These are phyloP conservation scores for Yarrowia keelungensis DNA, from an alignment of 805 yeast genomes.

Conservation along the genomic window DNA sequence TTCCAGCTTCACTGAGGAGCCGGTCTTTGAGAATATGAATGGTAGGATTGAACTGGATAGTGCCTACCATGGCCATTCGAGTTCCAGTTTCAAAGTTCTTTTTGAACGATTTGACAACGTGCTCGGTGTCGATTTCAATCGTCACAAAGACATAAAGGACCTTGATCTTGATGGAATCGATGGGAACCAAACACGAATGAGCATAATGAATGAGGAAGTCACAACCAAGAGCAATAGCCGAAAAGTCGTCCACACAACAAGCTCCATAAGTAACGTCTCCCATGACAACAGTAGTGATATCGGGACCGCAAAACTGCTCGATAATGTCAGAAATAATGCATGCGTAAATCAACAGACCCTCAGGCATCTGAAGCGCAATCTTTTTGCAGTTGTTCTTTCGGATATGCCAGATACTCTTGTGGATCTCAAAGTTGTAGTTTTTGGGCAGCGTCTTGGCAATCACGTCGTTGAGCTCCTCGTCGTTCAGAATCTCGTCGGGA, in stretches of 20 bases:
- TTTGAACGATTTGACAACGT: conserved; percentile 75
- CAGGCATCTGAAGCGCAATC: conserved; percentile 97
- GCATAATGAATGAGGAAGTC: conserved; percentile 97
- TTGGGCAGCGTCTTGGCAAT: conserved; percentile 75
- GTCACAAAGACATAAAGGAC: conserved; percentile 96
- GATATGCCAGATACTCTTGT: conserved; percentile 94
- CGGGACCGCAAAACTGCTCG: conserved; percentile 77
- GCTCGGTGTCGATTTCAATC: conserved; percentile 83
- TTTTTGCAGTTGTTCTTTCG: conserved; percentile 73
- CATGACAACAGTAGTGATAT: conserved; percentile 88
- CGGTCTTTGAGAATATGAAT: conserved; percentile 77
- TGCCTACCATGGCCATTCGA: conserved; percentile 85
- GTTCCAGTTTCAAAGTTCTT: conserved; percentile 70
- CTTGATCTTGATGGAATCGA: conserved; percentile 87
- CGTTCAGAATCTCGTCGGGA: conserved; percentile 82
- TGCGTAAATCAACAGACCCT: conserved; percentile 88
- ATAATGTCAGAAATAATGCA: conserved; percentile 88
- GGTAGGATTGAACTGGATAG: conserved; percentile 96
- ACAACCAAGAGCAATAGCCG: conserved; percentile 91
- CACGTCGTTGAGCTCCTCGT: conserved; percentile 83
- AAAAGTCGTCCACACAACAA: conserved; percentile 95
- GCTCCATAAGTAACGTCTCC: conserved; percentile 99
- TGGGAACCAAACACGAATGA: conserved; percentile 95
- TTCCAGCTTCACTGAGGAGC: conserved; percentile 53
- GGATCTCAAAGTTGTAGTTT: conserved; percentile 94